Conservation (phyloP, 805 yeast genomes). For the Yamadazyma akitaensis region DNA sequence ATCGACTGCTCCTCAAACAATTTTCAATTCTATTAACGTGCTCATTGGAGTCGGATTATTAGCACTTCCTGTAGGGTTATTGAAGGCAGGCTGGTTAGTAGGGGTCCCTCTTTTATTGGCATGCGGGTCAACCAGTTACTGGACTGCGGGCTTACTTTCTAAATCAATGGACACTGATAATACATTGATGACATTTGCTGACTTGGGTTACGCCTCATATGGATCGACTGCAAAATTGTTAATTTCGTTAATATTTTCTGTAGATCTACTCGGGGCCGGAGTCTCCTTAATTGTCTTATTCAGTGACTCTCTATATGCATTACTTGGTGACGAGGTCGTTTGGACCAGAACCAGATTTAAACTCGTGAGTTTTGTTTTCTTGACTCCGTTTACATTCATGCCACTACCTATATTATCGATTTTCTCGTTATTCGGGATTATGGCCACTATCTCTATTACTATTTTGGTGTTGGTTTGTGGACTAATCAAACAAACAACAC, state of each 20-base stretch:
- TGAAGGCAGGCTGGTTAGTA: constrained; percentile 61
- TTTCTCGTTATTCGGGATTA: constrained; percentile 17
- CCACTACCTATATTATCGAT: constrained; percentile 74
- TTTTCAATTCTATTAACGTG: constrained; percentile 70
- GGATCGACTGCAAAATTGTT: constrained; percentile 72
- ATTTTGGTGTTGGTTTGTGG: constrained; percentile 61
- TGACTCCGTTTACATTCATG: constrained; percentile 79
- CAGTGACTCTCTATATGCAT: constrained; percentile 78
- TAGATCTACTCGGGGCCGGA: constrained; percentile 78
- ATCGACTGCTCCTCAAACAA: constrained; percentile 75
- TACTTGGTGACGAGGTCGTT: constrained; percentile 38
- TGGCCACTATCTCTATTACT: constrained; percentile 49
- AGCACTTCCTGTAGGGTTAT: constrained; percentile 63
- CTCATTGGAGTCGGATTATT: constrained; percentile 67
- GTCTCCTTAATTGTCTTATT: constrained; percentile 78
- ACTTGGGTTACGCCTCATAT: constrained; percentile 80
- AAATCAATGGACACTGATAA: constrained; percentile 77
- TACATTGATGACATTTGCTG: constrained; percentile 82
- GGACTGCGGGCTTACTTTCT: constrained; percentile 74
- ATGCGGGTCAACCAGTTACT: constrained; percentile 67
- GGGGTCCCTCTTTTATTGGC: constrained; percentile 57
- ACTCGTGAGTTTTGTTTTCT: constrained; percentile 59
- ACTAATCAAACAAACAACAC: constrained; percentile 51
- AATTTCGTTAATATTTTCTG: constrained; percentile 69
- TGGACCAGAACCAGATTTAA: constrained; percentile 55